Evolutionary conservation across 352 stramenopile species (phyloP).

Genomic region (Globisporangium viniferum): DNA sequence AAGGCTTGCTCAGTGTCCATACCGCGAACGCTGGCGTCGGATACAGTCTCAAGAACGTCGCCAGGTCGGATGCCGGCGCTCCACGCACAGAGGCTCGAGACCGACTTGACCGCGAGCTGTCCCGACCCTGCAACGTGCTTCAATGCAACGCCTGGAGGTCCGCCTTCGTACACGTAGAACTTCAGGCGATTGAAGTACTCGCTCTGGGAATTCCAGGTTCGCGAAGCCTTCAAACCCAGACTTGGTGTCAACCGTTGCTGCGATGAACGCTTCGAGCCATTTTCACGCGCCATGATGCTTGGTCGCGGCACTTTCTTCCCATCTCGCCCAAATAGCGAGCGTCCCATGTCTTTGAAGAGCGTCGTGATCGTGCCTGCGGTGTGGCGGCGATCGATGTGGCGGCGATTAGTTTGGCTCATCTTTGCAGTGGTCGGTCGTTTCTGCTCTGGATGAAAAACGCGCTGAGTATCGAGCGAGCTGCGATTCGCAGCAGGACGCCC

Average conservation of each 20-base stretch:
- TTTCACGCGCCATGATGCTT: not conserved
- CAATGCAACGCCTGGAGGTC: constrained; percentile 27
- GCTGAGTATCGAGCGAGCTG: not conserved
- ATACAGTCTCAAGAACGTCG: constrained; percentile 55
- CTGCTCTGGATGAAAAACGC: not conserved
- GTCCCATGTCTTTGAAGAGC: constrained; percentile 16
- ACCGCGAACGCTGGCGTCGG: constrained; percentile 25
- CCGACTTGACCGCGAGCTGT: constrained; percentile 24
- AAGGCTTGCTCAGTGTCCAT: constrained; percentile 36
- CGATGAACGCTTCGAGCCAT: not conserved
- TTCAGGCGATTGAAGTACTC: constrained; percentile 37
- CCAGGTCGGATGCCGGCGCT: constrained; percentile 45
- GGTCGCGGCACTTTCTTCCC: not conserved
- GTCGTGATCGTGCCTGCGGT: constrained; percentile 2
- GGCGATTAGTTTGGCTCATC: not conserved
- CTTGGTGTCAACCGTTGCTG: not conserved
- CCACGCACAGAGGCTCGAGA: constrained; percentile 39
- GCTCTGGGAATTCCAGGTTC: constrained; percentile 27
- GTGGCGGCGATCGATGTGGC: not conserved
- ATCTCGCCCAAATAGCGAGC: constrained; percentile 12
- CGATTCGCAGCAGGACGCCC: not conserved
- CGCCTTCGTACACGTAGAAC: constrained; percentile 44
- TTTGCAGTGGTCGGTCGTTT: not conserved
- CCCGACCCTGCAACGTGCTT: constrained; percentile 14
- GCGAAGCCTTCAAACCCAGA: not conserved